Conservation (phyloP, 768 basidiomycete species). For the Lactarius sanguifluus region DNA sequence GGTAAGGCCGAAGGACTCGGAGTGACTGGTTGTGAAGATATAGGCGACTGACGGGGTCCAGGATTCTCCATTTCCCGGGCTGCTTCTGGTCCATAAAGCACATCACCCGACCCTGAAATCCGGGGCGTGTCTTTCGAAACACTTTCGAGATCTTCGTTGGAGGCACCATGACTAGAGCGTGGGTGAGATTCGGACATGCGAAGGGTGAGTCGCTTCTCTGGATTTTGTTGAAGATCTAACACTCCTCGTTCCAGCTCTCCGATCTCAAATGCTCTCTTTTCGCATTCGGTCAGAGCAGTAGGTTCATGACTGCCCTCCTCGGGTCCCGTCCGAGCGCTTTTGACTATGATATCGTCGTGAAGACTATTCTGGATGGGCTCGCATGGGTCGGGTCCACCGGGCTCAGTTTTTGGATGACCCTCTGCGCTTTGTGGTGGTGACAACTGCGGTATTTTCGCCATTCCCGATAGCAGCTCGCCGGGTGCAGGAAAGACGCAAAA, state of each 20-base stretch:
- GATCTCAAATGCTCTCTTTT: constrained; percentile 10
- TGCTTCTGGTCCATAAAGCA: neutral
- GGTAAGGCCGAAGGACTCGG: neutral
- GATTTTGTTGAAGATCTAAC: constrained; percentile 1
- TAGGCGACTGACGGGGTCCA: neutral
- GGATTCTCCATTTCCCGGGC: constrained; percentile 7
- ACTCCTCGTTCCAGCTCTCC: constrained; percentile 6
- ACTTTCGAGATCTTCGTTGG: neutral
- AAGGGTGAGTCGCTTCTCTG: neutral
- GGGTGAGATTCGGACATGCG: neutral
- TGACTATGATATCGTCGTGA: constrained; percentile 1
- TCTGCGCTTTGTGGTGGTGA: neutral
- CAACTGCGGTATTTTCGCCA: neutral
- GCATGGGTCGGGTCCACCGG: constrained; percentile 1
- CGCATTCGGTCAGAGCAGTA: constrained; percentile 3
- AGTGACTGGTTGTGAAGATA: neutral
- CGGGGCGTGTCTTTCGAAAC: neutral
- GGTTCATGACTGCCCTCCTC: constrained; percentile 5
- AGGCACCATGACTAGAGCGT: neutral
- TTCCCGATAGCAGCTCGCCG: constrained; percentile 4
- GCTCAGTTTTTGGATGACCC: constrained; percentile 1
- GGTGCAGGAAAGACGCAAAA: neutral
- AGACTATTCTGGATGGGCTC: constrained; percentile 17
- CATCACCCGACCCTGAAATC: neutral
- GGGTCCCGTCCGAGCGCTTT: neutral